Base-by-base conservation (phyloP, 2,329 filamentous ascomycete species). In the Nemania bipapillata region DNA sequence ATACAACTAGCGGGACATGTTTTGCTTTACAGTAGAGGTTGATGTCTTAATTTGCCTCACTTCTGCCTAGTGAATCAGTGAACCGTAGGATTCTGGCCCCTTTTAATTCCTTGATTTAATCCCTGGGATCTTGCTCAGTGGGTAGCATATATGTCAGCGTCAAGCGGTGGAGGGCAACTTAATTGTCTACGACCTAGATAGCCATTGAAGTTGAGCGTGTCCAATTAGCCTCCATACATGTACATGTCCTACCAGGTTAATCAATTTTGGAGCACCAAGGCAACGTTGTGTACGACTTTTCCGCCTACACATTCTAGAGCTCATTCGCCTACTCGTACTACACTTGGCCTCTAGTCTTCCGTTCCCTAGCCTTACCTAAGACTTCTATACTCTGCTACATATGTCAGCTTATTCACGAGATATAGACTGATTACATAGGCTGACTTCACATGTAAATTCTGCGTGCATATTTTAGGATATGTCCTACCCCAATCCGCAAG, bases 401-500 rank as follows among this genome's bases (percentile, higher is more conserved):
- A 3, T 12, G 15, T 40, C 7, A 45, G 15, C 40, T 45, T 5
- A 45, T 5, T n/a, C 15, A 17, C 15, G 4, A 3, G 17, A n/a
- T 45, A 17, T 8, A 37, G 12, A 40, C 20, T 17, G 26, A 11
- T 24, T 35, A 22, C 24, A 5, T 32, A 42, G 35, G 45, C n/a
- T 26, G 37, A n/a, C 52, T 62, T 57, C 57, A 57, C 32, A 30
- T 50, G 54, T 30, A 12, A 58, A 26, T 5, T 53, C 26, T 15
- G 28, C 52, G 5, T 42, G 35, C 28, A 24, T 57, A 56, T 45
- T n/a, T n/a, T 26, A 22, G 20, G 9, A 50, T 5, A 54, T 32
- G 24, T 17, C 30, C 30, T 37, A 55, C 28, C 59, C 37, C 52
- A 35, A 60, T 58, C 11, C n/a, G 55, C 60, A 67, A 53, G 64